Conservation (phyloP, 306 rosid genomes). For the Vicia faba region DNA sequence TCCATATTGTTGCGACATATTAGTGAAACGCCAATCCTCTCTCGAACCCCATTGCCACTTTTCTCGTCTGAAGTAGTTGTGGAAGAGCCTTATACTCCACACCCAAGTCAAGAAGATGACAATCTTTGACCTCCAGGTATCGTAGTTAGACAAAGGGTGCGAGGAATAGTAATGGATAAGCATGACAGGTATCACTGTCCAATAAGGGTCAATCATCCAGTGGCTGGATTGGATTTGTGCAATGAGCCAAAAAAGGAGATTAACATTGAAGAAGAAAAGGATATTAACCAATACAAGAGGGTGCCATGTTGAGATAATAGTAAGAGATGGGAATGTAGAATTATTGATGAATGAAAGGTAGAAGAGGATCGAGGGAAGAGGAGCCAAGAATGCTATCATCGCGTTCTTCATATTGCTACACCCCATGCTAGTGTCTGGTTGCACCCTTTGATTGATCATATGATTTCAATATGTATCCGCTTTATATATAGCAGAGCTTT, state of each 20-base stretch:
- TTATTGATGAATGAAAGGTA: conserved; percentile 42
- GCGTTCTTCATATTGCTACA: conserved; percentile 62
- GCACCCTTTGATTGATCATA: background rate
- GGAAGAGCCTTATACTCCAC: conserved; percentile 77
- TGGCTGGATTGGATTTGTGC: conserved; percentile 67
- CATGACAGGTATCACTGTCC: conserved; percentile 91
- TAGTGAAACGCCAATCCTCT: conserved; percentile 90
- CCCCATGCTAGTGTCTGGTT: conserved; percentile 36
- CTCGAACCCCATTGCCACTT: conserved; percentile 89
- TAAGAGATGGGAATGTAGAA: no score
- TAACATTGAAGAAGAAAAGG: conserved; percentile 87
- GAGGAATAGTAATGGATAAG: conserved; percentile 63
- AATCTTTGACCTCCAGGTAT: conserved; percentile 66
- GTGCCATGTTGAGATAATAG: conserved; percentile 28
- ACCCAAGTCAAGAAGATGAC: conserved; percentile 68
- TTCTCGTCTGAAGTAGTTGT: conserved; percentile 88
- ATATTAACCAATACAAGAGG: conserved; percentile 71
- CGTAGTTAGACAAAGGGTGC: conserved; percentile 72
- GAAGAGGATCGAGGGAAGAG: conserved; percentile 78
- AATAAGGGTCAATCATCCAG: conserved; percentile 93
- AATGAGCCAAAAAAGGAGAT: conserved; percentile 83
- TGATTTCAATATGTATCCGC: background rate
- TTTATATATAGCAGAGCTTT: background rate
- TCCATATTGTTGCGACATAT: conserved; percentile 70
- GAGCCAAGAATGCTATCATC: conserved; percentile 59